These are phyloP conservation scores for Cyberlindnera japonica DNA, from an alignment of 805 yeast genomes.

Conservation along the genomic window DNA sequence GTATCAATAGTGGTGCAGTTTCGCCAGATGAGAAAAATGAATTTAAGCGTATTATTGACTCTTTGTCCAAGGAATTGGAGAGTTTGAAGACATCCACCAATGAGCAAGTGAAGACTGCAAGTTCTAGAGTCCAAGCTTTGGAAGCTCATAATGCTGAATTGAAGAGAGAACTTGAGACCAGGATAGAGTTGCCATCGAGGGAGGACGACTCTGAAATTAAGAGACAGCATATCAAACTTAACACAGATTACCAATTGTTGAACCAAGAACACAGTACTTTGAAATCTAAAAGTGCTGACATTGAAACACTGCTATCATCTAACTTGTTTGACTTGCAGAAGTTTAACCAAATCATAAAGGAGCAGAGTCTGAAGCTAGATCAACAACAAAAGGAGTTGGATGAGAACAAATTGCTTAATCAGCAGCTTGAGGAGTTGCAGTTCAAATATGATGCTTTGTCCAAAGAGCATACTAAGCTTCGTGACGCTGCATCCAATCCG, in stretches of 20 bases:
- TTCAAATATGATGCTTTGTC: slow-evolving; percentile 41
- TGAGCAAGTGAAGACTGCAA: slow-evolving; percentile 54
- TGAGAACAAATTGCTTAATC: slow-evolving; percentile 41
- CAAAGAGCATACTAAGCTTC: slow-evolving; percentile 41
- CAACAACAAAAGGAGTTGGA: slow-evolving; percentile 38
- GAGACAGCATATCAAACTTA: slow-evolving; percentile 41
- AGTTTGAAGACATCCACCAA: slow-evolving; percentile 41
- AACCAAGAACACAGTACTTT: slow-evolving; percentile 43
- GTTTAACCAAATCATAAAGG: slow-evolving; percentile 51
- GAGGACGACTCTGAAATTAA: slow-evolving; percentile 32
- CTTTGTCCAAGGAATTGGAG: slow-evolving; percentile 33
- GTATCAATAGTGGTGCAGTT: slow-evolving; percentile 5
- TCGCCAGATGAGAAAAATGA: slow-evolving; percentile 21
- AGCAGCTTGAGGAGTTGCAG: slow-evolving; percentile 46
- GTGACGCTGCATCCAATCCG: slow-evolving; percentile 32
- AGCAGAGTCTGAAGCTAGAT: slow-evolving; percentile 46
- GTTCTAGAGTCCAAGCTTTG: slow-evolving; percentile 46
- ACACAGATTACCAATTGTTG: slow-evolving; percentile 41
- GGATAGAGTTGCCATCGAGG: not conserved
- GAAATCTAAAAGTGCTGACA: slow-evolving; percentile 38
- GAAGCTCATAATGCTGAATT: slow-evolving; percentile 36
- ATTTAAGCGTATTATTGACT: slow-evolving; percentile 28
- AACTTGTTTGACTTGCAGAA: slow-evolving; percentile 49
- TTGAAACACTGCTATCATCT: slow-evolving; percentile 50
- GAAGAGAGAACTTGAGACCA: slow-evolving; percentile 13